Conservation (phyloP, 1,139 yeast genomes). For the Diutina scorzettiae region DNA sequence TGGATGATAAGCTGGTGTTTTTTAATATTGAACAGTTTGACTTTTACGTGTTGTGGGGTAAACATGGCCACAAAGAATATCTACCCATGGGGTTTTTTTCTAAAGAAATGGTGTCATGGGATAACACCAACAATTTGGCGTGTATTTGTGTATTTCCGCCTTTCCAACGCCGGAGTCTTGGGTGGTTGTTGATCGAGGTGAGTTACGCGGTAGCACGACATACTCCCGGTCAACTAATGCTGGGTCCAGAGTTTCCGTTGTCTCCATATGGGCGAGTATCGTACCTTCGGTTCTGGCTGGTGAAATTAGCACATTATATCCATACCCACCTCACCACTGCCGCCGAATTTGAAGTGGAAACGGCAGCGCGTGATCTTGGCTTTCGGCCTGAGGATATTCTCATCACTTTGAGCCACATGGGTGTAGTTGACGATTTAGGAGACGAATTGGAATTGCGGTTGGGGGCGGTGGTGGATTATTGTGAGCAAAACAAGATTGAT, state of each 20-base stretch:
- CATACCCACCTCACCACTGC: conserved; percentile 6
- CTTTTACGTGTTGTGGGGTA: conserved; percentile 60
- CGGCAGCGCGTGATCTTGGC: conserved; percentile 50
- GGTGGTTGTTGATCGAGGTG: conserved; percentile 70
- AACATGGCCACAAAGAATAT: not conserved
- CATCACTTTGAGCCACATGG: conserved; percentile 51
- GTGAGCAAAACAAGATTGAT: conserved; percentile 15
- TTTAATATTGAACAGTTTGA: conserved; percentile 71
- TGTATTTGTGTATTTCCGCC: conserved; percentile 91
- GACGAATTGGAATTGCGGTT: not conserved
- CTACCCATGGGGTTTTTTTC: conserved; percentile 85
- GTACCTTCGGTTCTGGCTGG: conserved; percentile 72
- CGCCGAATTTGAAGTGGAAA: conserved; percentile 19
- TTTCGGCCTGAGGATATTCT: conserved; percentile 61
- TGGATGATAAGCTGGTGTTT: conserved; percentile 85
- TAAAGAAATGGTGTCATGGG: conserved; percentile 76
- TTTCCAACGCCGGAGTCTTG: conserved; percentile 68
- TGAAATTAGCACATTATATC: conserved; percentile 18
- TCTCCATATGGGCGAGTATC: conserved; percentile 70
- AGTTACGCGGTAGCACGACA: conserved; percentile 59
- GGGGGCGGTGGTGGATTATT: conserved; percentile 21
- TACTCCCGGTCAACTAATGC: conserved; percentile 36
- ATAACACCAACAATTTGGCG: conserved; percentile 68
- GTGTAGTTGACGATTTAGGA: conserved; percentile 16
- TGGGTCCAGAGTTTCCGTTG: conserved; percentile 90